Base-by-base conservation (phyloP, 2,329 filamentous ascomycete genomes). In the Aspergillus fructus region DNA sequence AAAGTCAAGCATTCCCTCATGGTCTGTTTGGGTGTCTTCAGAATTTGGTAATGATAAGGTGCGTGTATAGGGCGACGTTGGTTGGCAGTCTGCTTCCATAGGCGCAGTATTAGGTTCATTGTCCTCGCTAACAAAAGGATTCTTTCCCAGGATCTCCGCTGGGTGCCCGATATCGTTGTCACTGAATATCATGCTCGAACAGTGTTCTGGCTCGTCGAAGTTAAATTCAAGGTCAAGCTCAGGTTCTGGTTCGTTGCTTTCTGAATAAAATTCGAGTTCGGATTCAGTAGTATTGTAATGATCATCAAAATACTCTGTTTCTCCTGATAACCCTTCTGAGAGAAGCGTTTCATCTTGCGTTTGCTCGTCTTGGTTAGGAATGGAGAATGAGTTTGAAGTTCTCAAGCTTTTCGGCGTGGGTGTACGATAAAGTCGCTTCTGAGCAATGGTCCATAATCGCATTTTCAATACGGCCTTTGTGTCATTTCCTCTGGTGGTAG, bases 381-480 rank as follows among this genome's bases (percentile, higher is more conserved):
- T 24, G 9, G 43, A 23, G 13, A 30, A n/a, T 27, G 39, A 15
- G 33, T 50, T 24, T 37, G 56, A 17, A 4, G 39, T 17, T 13
- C 33, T 59, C 46, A 59, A 23, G 13, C 58, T 55, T 23, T 45
- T 58, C 23, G 60, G 58, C 7, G 58, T 49, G 23, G 63, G 62
- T 3, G 58, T 42, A 6, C 56, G 65, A 40, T 61, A 62, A 17
- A 72, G 55, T 15, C 62, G 61, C 34, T 63, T 63, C 41, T 74
- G 72, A 21, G 71, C 68, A 27, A 66, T 66, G 21, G 54, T 55
- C 73, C 74, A 77, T 13, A 76, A 61, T 2, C 68, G 61, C 30
- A 64, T 63, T 41, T 69, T 66, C 7, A 76, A 49, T 12, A 63
- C 58, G 19, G 61, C 39, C 12, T 59, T 67, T 4, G 56, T 53